Conservation (phyloP, 306 rosid species). For the Dryas octopetala region DNA sequence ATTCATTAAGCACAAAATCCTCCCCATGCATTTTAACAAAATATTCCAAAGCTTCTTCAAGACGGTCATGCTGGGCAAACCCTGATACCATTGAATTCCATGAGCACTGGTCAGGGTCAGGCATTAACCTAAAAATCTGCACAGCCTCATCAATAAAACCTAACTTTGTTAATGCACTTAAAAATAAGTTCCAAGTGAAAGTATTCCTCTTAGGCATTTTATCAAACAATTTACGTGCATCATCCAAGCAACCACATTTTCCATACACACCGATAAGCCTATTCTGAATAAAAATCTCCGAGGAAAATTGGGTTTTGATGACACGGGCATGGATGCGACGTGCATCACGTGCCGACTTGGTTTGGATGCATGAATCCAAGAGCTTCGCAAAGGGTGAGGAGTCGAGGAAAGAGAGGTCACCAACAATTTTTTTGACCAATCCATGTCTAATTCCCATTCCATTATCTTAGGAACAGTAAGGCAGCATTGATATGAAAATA, state of each 20-base stretch:
- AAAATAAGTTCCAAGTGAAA: slow-evolving; percentile 29
- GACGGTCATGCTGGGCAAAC: slow-evolving; percentile 20
- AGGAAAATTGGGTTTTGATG: slow-evolving; percentile 22
- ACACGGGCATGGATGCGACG: slow-evolving; percentile 29
- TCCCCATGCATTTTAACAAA: slow-evolving; percentile 28
- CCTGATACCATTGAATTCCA: slow-evolving; percentile 30
- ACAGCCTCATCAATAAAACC: slow-evolving; percentile 28
- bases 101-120: slow-evolving; percentile 27
- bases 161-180: slow-evolving; percentile 10
- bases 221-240: slow-evolving; percentile 29
- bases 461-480: slow-evolving; percentile 6
- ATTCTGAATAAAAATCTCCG: slow-evolving; percentile 29
- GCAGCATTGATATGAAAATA: not conserved
- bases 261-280: slow-evolving; percentile 27
- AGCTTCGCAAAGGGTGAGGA: slow-evolving; percentile 32
- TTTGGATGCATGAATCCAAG: slow-evolving; percentile 24
- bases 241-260: slow-evolving; percentile 26
- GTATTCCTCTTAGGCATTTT: slow-evolving; percentile 29
- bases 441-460: slow-evolving; percentile 26
- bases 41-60: slow-evolving; percentile 24
- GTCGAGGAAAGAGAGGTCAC: slow-evolving; percentile 26
- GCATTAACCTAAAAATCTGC: slow-evolving; percentile 19
- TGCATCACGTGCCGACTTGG: slow-evolving; percentile 17
- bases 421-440: slow-evolving; percentile 18
- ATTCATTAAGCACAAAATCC: slow-evolving; percentile 25